Evolutionary conservation across 768 basidiomycete genomes (phyloP).

Genomic region (Porpolomopsis calyptriformis): DNA sequence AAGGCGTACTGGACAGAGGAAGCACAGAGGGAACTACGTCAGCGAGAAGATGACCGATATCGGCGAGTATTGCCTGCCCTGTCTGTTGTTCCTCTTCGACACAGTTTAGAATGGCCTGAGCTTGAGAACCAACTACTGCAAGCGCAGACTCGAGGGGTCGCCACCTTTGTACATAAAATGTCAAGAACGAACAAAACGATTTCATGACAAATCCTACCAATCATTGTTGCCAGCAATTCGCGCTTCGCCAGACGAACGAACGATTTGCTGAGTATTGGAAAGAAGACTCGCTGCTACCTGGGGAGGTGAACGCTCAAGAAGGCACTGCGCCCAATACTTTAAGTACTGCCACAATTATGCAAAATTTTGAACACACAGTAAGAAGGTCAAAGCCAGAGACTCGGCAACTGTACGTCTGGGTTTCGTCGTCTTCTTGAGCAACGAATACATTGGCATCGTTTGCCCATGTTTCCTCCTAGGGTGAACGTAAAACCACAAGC

Average conservation of each 20-base stretch:
- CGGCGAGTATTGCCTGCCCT: conserved; percentile 55
- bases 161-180: conserved; percentile 52
- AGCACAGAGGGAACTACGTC: conserved; percentile 74
- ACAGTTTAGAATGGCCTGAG: conserved; percentile 65
- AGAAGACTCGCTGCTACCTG: conserved; percentile 47
- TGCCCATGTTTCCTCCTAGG: conserved; percentile 84
- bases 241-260: conserved; percentile 44
- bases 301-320: conserved; percentile 46
- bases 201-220: conserved; percentile 39
- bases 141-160: conserved; percentile 79
- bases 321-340: conserved; percentile 28
- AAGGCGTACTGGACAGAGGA: conserved; percentile 51
- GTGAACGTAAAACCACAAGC: background rate
- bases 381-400: conserved; percentile 80
- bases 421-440: conserved; percentile 90
- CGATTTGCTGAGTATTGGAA: conserved; percentile 39
- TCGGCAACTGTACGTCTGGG: conserved; percentile 69
- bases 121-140: conserved; percentile 70
- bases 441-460: conserved; percentile 87
- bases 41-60: conserved; percentile 66
- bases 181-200: background rate
- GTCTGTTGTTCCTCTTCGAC: conserved; percentile 66
- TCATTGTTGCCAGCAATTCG: conserved; percentile 45
- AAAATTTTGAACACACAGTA: conserved; percentile 34
- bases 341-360: background rate